These are phyloP conservation scores for Trichoderma gamsii DNA, from an alignment of 495 filamentous ascomycete genomes.

Conservation along the genomic window DNA sequence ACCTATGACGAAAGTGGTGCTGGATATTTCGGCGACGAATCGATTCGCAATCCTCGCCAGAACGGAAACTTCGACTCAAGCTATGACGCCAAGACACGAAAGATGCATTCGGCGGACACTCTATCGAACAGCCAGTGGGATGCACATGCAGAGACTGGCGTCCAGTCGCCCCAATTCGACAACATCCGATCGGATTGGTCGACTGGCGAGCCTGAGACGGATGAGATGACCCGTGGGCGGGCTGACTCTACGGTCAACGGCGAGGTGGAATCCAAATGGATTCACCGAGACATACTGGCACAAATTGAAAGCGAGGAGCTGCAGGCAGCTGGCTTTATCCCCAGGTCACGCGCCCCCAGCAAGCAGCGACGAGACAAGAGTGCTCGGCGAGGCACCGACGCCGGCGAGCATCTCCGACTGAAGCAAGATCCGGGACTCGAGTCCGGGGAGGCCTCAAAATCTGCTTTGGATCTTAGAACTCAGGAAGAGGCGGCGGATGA, in stretches of 20 bases:
- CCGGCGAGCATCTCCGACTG: slow-evolving; percentile 22
- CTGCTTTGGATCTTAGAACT: slow-evolving; percentile 64
- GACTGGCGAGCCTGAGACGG: neutral
- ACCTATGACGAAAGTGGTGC: neutral
- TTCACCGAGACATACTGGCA: slow-evolving; percentile 91
- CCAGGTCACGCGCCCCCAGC: slow-evolving; percentile 55
- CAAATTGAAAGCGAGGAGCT: slow-evolving; percentile 90
- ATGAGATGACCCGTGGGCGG: neutral
- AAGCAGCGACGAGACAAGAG: slow-evolving; percentile 46
- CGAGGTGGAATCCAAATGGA: slow-evolving; percentile 69
- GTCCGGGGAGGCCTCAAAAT: slow-evolving; percentile 18
- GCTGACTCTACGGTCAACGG: neutral
- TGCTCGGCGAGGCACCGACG: slow-evolving; percentile 45
- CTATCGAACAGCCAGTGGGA: neutral
- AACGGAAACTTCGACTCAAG: slow-evolving; percentile 6
- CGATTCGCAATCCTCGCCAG: neutral
- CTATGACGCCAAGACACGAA: neutral
- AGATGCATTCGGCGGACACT: slow-evolving; percentile 1
- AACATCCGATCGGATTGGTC: slow-evolving; percentile 9
- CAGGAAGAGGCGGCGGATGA: slow-evolving; percentile 78
- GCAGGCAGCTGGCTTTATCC: slow-evolving; percentile 72
- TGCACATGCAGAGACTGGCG: neutral
- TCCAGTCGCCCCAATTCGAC: slow-evolving; percentile 4
- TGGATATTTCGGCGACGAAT: slow-evolving; percentile 8
- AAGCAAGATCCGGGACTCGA: slow-evolving; percentile 34